Base-by-base conservation (phyloP, 768 basidiomycete genomes). In the Nevesoporus exiguus region DNA sequence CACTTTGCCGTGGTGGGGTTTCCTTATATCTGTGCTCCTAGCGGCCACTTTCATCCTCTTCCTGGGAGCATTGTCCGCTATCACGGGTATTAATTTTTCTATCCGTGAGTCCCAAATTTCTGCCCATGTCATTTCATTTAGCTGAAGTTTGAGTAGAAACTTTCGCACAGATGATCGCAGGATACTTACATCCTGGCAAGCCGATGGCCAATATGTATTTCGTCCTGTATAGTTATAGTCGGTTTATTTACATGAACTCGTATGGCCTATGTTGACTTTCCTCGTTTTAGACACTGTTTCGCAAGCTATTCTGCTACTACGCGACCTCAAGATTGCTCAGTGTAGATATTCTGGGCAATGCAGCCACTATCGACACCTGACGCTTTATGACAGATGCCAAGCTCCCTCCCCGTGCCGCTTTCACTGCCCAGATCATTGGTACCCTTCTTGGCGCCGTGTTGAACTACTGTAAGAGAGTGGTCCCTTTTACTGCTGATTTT, bases 331-430 rank as follows among this genome's bases (percentile, higher is more conserved):
- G 64, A 77, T 66, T 22, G 61, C 51, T 52, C 69, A 64, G 56
- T 66, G 65, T 63, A 54, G 4, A 53, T 34, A 17, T 46, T 36
- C 3, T 3, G 5, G 2, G 21, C 7, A 15, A 27, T 45, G 14
- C 3, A 36, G 3, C 19, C 5, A 31, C 66, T 63, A 74, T 71
- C 31, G 76, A 77, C 63, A 73, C 77, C 61, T 76, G 7, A 59
- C 37, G 0, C 11, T 19, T 47, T 5, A n/a, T 25, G 0, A 46
- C 33, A 69, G 68, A 71, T 50, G 55, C 77, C 22, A 86, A 86
- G 69, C 75, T 86, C 39, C 82, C 84, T 34, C 85, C 85, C 42
- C 80, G 83, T 9, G 78, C 78, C 31, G 80, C 84, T 3, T 86
- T 87, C 66, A 73, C 77, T 19, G 81, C 81, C 7, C 84, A 85